Percentiles rank a stretch among this genome's conserved stretches.
Conservation (phyloP, 1,284 basidiomycete species). For the Schizophyllum amplum region DNA sequence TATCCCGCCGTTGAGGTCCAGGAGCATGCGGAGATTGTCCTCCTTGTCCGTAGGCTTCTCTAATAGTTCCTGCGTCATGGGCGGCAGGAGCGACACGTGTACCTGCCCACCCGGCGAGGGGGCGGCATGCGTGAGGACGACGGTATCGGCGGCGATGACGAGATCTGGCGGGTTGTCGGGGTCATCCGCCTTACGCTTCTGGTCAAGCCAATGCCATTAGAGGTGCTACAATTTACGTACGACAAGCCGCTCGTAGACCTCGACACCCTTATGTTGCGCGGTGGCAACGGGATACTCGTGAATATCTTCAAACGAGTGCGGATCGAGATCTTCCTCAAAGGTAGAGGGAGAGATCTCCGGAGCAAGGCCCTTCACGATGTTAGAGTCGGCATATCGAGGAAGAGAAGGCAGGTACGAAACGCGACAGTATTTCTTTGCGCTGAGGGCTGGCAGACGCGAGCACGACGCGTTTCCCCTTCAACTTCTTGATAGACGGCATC, state of each 20-base stretch:
- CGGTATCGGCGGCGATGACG: conserved; percentile 68
- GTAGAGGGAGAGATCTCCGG: conserved; percentile 87
- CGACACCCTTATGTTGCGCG: conserved; percentile 85
- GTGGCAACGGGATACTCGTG: conserved; percentile 95
- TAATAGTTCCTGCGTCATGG: conserved; percentile 59
- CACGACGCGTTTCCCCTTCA: conserved; percentile 69
- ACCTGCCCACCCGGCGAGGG: conserved; percentile 46
- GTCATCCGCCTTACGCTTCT: conserved; percentile 29
- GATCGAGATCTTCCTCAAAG: conserved; percentile 78
- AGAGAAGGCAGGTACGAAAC: conserved; percentile 41
- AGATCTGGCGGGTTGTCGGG: conserved; percentile 11
- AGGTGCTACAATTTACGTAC: conserved; percentile 32
- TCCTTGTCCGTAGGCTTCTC: conserved; percentile 82
- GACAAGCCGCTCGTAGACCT: conserved; percentile 86
- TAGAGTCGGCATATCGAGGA: conserved; percentile 2
- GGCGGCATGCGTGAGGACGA: conserved; percentile 76
- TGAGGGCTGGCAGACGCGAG: conserved; percentile 84
- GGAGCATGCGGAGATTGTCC: conserved; percentile 85
- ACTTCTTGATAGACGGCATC: conserved; percentile 63
- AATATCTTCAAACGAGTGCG: conserved; percentile 64
- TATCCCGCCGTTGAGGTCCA: conserved; percentile 77
- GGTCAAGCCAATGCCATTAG: neutral
- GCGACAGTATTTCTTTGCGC: conserved; percentile 78
- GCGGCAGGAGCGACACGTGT: conserved; percentile 38
- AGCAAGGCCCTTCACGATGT: conserved; percentile 58